Conservation (phyloP, 371 early-diverging fungal species). For the Parasitella parasitica region DNA sequence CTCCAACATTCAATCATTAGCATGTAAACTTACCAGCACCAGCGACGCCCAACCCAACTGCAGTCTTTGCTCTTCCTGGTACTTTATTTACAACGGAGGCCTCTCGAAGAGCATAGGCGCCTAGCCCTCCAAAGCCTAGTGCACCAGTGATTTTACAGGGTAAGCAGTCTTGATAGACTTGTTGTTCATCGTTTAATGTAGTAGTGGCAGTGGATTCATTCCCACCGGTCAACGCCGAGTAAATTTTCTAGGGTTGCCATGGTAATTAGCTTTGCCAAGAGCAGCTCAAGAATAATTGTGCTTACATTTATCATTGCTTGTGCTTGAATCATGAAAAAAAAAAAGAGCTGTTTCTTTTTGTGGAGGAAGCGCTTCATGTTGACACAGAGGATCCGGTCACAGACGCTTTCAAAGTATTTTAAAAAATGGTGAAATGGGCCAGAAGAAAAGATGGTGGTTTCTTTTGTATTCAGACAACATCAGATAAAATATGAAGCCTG, state of each 20-base stretch:
- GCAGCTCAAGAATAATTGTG: no score
- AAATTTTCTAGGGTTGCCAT: conserved; percentile 11
- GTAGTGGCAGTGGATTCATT: not conserved
- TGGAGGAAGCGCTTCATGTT: no score
- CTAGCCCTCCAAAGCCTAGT: conserved; percentile 39
- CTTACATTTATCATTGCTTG: not conserved
- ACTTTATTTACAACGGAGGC: conserved; percentile 32
- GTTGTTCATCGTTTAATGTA: not conserved
- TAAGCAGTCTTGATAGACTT: conserved; percentile 38
- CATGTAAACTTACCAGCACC: conserved; percentile 35
- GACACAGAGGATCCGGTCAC: no score
- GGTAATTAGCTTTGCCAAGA: no score
- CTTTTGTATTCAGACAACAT: not conserved
- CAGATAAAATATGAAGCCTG: conserved; percentile 10
- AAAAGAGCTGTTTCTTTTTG: not conserved
- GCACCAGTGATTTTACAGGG: conserved; percentile 47
- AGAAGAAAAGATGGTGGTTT: no score
- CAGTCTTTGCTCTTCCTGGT: conserved; percentile 36
- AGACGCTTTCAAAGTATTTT: no score
- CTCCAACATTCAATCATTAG: not conserved
- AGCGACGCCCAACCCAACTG: conserved; percentile 42
- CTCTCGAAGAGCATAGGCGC: conserved; percentile 42
- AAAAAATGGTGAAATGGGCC: no score
- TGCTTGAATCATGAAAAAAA: not conserved
- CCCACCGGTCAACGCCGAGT: conserved; percentile 1